Conservation (phyloP, 768 basidiomycete species). For the Heimioporus sp. region DNA sequence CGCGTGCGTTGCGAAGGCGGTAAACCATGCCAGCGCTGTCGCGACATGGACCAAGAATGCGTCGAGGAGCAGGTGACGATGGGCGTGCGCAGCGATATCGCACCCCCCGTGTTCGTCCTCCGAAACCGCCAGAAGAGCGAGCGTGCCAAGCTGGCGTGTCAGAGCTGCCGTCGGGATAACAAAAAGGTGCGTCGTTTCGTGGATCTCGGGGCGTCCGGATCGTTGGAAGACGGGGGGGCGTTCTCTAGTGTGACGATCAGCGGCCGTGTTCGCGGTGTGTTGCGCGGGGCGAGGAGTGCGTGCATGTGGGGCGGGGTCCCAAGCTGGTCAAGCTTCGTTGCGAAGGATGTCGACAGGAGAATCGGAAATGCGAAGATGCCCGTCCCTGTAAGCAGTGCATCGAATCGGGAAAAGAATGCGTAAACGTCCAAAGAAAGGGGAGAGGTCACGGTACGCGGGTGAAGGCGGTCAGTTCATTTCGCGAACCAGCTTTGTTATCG, state of each 20-base stretch:
- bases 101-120: constrained; percentile 19
- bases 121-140: constrained; percentile 39
- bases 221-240: background rate
- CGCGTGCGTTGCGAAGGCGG: constrained; percentile 43
- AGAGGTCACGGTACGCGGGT: constrained; percentile 60
- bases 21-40: constrained; percentile 35
- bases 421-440: constrained; percentile 49
- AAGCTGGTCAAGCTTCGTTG: constrained; percentile 61
- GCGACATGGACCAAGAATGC: constrained; percentile 42
- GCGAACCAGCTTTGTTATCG: constrained; percentile 3
- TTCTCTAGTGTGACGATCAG: constrained; percentile 55
- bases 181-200: constrained; percentile 47
- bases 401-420: constrained; percentile 45
- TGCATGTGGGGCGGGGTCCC: constrained; percentile 54
- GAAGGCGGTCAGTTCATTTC: constrained; percentile 47
- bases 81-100: constrained; percentile 23
- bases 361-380: constrained; percentile 58
- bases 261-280: constrained; percentile 62
- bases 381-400: constrained; percentile 55
- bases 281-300: constrained; percentile 50
- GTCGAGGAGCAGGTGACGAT: constrained; percentile 37
- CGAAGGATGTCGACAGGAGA: constrained; percentile 53
- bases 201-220: background rate
- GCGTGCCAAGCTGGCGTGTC: constrained; percentile 58
- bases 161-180: constrained; percentile 60